phyloP scores from a whole-genome alignment of 139 green algal genomes.

The Chlamydomonas asymmetrica region DNA sequence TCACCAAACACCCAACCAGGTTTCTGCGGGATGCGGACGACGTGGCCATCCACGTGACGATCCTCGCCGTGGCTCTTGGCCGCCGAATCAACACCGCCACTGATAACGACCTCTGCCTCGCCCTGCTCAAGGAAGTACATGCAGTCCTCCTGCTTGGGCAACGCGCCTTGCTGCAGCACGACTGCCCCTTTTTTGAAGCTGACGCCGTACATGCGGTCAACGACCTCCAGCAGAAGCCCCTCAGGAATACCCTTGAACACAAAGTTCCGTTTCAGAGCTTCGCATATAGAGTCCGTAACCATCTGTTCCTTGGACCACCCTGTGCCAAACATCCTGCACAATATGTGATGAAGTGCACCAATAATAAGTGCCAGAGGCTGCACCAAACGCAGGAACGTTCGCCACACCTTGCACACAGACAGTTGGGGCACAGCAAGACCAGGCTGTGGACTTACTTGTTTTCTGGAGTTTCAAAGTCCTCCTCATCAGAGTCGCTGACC shows the following conservation, averaged over 20 bases:
- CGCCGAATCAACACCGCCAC: constrained; percentile 34
- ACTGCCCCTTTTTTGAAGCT: constrained; percentile 49
- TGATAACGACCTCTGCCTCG: constrained; percentile 72
- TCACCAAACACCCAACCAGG: constrained; percentile 80
- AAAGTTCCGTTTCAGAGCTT: constrained; percentile 59
- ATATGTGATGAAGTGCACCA: too few relatives aligned
- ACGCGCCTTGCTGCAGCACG: constrained; percentile 71
- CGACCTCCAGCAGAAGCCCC: constrained; percentile 33
- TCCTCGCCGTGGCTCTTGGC: constrained; percentile 37
- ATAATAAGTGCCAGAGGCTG: too few relatives aligned
- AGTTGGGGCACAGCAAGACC: too few relatives aligned
- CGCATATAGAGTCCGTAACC: constrained; percentile 48
- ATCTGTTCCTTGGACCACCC: constrained; percentile 52
- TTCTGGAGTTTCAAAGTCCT: constrained; percentile 52
- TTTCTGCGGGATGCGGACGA: constrained; percentile 61
- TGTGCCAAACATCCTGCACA: neutral
- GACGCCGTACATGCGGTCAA: constrained; percentile 60
- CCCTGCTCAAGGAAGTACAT: constrained; percentile 75
- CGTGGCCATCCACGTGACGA: constrained; percentile 53
- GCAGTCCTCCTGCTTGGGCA: constrained; percentile 63
- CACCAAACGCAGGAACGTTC: too few relatives aligned
- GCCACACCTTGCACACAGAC: too few relatives aligned
- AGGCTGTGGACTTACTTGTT: too few relatives aligned
- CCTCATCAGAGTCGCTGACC: constrained; percentile 67
- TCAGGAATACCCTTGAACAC: constrained; percentile 65